Evolutionary conservation across 192 early-diverging fungal species (phyloP).

Genomic region (Tieghemiomyces parasiticus): DNA sequence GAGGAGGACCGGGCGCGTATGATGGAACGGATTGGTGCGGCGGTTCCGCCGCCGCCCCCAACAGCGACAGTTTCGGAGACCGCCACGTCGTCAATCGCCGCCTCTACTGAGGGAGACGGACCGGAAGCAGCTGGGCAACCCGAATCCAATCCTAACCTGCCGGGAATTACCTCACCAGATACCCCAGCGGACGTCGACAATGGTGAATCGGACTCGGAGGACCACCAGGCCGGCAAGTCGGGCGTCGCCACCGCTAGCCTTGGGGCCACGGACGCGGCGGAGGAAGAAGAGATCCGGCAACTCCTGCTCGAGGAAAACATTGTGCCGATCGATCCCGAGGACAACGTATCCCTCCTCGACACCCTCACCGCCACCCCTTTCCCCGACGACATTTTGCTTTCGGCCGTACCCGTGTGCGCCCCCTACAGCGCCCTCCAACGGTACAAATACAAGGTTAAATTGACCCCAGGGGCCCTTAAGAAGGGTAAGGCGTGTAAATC

Average conservation of each 20-base stretch:
- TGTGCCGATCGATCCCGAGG: conserved; percentile 16
- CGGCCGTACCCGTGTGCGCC: conserved; percentile 86
- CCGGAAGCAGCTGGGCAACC: no score
- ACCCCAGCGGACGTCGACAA: not conserved
- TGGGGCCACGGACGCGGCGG: no score
- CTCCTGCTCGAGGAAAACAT: conserved; percentile 24
- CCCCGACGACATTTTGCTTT: conserved; percentile 59
- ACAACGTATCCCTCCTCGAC: conserved; percentile 44
- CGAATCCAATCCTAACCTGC: no score
- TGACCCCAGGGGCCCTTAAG: conserved; percentile 79
- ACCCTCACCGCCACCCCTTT: conserved; percentile 65
- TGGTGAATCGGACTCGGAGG: not conserved
- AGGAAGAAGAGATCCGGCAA: conserved; percentile 12
- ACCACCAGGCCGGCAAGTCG: no score
- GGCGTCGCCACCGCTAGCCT: no score
- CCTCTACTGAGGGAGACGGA: no score
- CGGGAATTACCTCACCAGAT: no score
- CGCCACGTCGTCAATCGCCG: no score
- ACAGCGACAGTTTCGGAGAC: no score
- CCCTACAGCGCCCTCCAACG: conserved; percentile 73
- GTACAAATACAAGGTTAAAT: conserved; percentile 92
- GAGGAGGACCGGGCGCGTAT: no score
- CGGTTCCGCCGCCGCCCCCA: no score
- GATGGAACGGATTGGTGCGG: no score
- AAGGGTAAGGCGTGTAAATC: conserved; percentile 72